phyloP scores from a whole-genome alignment of 306 rosid species.

The Malus sylvestris region DNA sequence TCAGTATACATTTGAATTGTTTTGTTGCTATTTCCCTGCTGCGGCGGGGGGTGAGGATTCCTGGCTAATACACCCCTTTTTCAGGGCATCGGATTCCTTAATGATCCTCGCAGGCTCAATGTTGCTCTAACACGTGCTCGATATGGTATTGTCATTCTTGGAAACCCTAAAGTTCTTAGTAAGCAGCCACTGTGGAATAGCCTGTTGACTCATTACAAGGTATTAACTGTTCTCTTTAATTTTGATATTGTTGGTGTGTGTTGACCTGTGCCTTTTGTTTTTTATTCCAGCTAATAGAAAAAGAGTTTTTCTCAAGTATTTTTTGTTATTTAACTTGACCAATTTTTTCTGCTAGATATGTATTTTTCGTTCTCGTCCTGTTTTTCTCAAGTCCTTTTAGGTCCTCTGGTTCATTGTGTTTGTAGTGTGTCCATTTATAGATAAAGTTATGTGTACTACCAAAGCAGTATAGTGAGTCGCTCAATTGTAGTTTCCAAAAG shows the following conservation, averaged over 20 bases:
- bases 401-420: neutral
- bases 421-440: neutral
- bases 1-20: neutral
- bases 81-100: slow-evolving; percentile 96
- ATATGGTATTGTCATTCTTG: slow-evolving; percentile 96
- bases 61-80: slow-evolving; percentile 19
- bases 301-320: neutral
- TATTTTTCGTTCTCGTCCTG: neutral
- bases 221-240: slow-evolving; percentile 17
- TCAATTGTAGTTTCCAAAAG: neutral
- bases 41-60: neutral
- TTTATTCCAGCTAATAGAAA: neutral
- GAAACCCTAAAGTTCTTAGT: slow-evolving; percentile 96
- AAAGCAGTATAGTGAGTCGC: too few species aligned
- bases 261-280: neutral
- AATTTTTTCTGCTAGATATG: neutral
- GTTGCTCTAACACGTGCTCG: slow-evolving; percentile 98
- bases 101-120: slow-evolving; percentile 97
- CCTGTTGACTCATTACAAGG: slow-evolving; percentile 96
- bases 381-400: neutral
- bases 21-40: neutral
- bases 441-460: neutral
- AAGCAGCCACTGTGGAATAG: slow-evolving; percentile 98
- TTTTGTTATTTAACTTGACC: neutral
- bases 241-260: neutral